Conservation (phyloP, 306 rosid genomes). For the Sicyos baderoa region DNA sequence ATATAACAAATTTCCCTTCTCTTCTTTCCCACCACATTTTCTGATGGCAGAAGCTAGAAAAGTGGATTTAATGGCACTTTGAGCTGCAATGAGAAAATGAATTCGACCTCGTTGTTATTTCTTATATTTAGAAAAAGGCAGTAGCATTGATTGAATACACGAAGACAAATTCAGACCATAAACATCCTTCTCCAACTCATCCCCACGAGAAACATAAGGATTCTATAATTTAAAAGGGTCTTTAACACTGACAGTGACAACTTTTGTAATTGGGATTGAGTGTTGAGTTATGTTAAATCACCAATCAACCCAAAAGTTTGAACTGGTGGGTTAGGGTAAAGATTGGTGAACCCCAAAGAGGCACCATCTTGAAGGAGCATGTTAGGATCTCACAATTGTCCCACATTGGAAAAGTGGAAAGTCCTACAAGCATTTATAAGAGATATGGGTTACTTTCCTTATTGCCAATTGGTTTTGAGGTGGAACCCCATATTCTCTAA, state of each 20-base stretch:
- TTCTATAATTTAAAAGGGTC: background rate
- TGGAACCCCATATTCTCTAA: too few relatives aligned
- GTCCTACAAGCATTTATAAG: too few relatives aligned
- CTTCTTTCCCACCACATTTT: slow-evolving; percentile 87
- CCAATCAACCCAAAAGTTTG: too few relatives aligned
- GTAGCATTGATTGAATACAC: background rate
- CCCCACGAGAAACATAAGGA: background rate
- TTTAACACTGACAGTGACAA: background rate
- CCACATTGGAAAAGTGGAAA: too few relatives aligned
- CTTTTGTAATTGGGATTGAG: too few relatives aligned
- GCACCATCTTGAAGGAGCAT: too few relatives aligned
- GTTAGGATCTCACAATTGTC: too few relatives aligned
- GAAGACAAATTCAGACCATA: background rate
- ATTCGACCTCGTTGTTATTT: slow-evolving; percentile 16
- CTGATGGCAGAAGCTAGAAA: slow-evolving; percentile 84
- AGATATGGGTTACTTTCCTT: too few relatives aligned
- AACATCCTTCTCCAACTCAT: background rate
- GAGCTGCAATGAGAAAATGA: slow-evolving; percentile 43
- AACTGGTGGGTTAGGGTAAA: too few relatives aligned
- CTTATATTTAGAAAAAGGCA: slow-evolving; percentile 7
- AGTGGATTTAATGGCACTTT: slow-evolving; percentile 68
- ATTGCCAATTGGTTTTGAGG: too few relatives aligned
- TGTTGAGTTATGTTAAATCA: too few relatives aligned
- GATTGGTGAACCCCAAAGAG: too few relatives aligned
- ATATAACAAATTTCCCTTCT: slow-evolving; percentile 68